Evolutionary conservation across 2,329 filamentous ascomycete species (phyloP).

Genomic region (Fusarium vanettenii): DNA sequence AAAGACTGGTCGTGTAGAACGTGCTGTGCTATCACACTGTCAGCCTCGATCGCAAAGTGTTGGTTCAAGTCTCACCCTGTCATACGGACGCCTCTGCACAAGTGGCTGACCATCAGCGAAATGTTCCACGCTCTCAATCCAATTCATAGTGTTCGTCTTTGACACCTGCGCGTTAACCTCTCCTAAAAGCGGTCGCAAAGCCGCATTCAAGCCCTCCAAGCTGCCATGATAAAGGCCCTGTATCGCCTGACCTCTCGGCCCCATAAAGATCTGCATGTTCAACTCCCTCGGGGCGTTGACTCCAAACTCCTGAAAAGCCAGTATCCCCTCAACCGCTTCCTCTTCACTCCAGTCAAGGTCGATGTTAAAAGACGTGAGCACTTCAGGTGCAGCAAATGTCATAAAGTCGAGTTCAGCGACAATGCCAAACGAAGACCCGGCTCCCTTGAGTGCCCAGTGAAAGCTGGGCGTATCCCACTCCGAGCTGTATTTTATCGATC

Average conservation of each 20-base stretch:
- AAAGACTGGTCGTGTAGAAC: slow-evolving; percentile 47
- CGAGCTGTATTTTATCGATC: slow-evolving; percentile 38
- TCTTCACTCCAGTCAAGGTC: slow-evolving; percentile 34
- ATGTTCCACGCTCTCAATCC: slow-evolving; percentile 42
- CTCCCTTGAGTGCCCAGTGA: slow-evolving; percentile 47
- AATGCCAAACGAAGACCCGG: slow-evolving; percentile 48
- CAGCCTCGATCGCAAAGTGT: neutral
- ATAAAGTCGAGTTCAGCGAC: slow-evolving; percentile 45
- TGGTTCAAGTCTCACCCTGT: slow-evolving; percentile 17
- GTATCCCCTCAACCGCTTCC: slow-evolving; percentile 32
- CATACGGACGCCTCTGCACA: slow-evolving; percentile 42
- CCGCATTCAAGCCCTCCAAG: slow-evolving; percentile 17
- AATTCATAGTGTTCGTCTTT: slow-evolving; percentile 30
- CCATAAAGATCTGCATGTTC: slow-evolving; percentile 45
- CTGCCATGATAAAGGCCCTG: slow-evolving; percentile 46
- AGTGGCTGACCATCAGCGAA: slow-evolving; percentile 34
- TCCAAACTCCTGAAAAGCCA: slow-evolving; percentile 42
- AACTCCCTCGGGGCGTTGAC: slow-evolving; percentile 39
- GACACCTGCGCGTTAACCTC: slow-evolving; percentile 21
- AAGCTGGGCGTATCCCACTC: slow-evolving; percentile 40
- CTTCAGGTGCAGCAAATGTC: slow-evolving; percentile 39
- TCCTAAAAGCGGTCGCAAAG: slow-evolving; percentile 34
- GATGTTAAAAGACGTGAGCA: slow-evolving; percentile 37
- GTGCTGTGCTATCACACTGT: slow-evolving; percentile 39
- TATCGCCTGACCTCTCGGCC: slow-evolving; percentile 31